Evolutionary conservation across 805 yeast species (phyloP), one percentile per base, ranked within the genome.

Genomic region (Starmerella cellae): DNA sequence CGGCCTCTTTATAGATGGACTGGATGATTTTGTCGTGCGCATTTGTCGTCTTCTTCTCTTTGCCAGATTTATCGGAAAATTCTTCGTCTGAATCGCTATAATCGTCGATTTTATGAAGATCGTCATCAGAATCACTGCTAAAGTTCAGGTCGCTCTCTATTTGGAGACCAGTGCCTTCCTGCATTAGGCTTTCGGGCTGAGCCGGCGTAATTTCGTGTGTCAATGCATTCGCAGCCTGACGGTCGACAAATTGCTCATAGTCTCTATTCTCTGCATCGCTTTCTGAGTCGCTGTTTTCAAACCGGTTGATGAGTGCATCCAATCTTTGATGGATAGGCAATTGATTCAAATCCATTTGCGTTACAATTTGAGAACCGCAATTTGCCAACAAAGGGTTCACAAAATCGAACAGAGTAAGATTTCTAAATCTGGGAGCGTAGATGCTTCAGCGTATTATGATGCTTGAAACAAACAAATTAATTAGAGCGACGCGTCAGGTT

Each of bases 291-390:
- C 38, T 14, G 17, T 41, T 39, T 20, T 44, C 48, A 10, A 47
- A 26, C 28, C 36, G 24, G 4, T 42, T 23, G 3, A 48, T 39
- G 29, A 50, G 43, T 23, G 45, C 48, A 31, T 50, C 53, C 21
- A 50, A 39, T 21, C 53, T 45, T 24, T 40, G 37, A 19, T 46
- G 45, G 24, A 43, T 37, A 32, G 49, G 51, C 17, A 45, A 19
- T 11, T 33, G 44, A 35, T 40, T 33, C 22, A 45, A 14, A 11
- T 42, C 41, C 43, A 45, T 44, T n/a, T n/a, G n/a, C n/a, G n/a
- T n/a, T n/a, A n/a, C n/a, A n/a, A n/a, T n/a, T n/a, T n/a, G n/a
- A n/a, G n/a, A n/a, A n/a, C n/a, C n/a, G n/a, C n/a, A n/a, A n/a
- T n/a, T n/a, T n/a, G n/a, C n/a, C n/a, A n/a, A n/a, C n/a, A n/a